These are phyloP conservation scores for Xylariaceae sp. DNA, from an alignment of 2,329 filamentous ascomycete species.

Conservation along the genomic window DNA sequence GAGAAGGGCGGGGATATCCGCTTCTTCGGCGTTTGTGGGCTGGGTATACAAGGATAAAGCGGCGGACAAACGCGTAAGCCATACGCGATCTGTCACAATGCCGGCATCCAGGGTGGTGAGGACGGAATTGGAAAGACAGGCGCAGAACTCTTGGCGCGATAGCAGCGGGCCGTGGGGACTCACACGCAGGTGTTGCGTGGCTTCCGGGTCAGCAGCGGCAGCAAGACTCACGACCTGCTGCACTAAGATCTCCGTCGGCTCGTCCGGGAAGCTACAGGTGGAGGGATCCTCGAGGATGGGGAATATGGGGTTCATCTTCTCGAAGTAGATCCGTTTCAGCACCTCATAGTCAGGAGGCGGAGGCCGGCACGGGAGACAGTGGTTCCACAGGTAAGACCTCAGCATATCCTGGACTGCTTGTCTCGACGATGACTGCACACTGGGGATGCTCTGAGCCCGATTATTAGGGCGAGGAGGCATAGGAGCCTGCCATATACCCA, in stretches of 20 bases:
- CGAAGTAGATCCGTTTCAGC: slow-evolving; percentile 43
- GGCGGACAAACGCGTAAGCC: slow-evolving; percentile 49
- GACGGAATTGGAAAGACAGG: slow-evolving; percentile 44
- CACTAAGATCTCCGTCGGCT: slow-evolving; percentile 37
- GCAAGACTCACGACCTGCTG: slow-evolving; percentile 52
- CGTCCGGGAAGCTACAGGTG: slow-evolving; percentile 26
- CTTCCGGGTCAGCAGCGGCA: slow-evolving; percentile 45
- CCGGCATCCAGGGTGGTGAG: slow-evolving; percentile 48
- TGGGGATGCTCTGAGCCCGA: slow-evolving; percentile 7
- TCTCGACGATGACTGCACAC: slow-evolving; percentile 23
- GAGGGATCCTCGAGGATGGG: slow-evolving; percentile 42
- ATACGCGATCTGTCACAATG: slow-evolving; percentile 48
- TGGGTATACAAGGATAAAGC: slow-evolving; percentile 57
- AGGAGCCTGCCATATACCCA: slow-evolving; percentile 50
- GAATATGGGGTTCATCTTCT: slow-evolving; percentile 51
- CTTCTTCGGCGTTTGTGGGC: slow-evolving; percentile 47
- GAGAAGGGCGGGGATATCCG: slow-evolving; percentile 49
- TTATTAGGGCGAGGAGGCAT: slow-evolving; percentile 18
- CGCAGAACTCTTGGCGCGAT: slow-evolving; percentile 44
- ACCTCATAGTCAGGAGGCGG: slow-evolving; percentile 42
- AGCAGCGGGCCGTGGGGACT: slow-evolving; percentile 37
- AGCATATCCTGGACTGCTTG: slow-evolving; percentile 29
- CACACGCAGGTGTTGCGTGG: slow-evolving; percentile 42
- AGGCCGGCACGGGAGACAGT: slow-evolving; percentile 46
- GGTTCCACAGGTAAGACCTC: slow-evolving; percentile 39